phyloP scores from a whole-genome alignment of 2,329 filamentous ascomycete species.

The Allantophomopsis lycopodina region DNA sequence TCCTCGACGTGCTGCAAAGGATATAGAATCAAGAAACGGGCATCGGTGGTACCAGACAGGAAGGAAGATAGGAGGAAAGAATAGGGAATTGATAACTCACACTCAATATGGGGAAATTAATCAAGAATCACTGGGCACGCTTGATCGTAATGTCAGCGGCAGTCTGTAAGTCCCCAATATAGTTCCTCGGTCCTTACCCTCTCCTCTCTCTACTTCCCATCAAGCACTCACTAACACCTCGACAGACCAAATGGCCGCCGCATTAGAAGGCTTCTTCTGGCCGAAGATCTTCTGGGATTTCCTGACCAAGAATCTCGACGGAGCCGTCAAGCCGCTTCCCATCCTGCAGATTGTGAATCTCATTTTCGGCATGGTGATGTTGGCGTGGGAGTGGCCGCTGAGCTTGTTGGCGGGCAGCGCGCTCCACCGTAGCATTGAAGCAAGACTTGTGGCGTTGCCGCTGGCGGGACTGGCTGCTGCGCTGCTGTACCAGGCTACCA shows the following conservation, averaged over 20 bases:
- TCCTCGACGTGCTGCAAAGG: not conserved
- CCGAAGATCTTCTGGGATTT: slow-evolving; percentile 99
- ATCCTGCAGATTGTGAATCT: slow-evolving; percentile 84
- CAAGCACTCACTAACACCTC: slow-evolving; percentile 6
- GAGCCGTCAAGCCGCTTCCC: slow-evolving; percentile 75
- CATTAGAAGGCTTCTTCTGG: slow-evolving; percentile 88
- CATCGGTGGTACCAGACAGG: slow-evolving; percentile 7
- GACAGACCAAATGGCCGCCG: slow-evolving; percentile 73
- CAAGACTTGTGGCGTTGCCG: slow-evolving; percentile 70
- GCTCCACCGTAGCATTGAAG: slow-evolving; percentile 79
- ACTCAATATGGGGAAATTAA: slow-evolving; percentile 76
- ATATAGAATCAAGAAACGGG: slow-evolving; percentile 4
- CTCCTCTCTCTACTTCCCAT: slow-evolving; percentile 4
- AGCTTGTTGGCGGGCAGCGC: slow-evolving; percentile 60
- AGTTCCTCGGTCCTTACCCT: slow-evolving; percentile 6
- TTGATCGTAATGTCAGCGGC: slow-evolving; percentile 84
- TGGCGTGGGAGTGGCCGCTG: slow-evolving; percentile 88
- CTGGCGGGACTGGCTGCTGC: slow-evolving; percentile 60
- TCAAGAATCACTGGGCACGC: slow-evolving; percentile 98
- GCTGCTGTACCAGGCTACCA: slow-evolving; percentile 84
- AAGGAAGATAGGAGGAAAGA: slow-evolving; percentile 6
- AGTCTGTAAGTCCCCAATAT: slow-evolving; percentile 25
- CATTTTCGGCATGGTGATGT: slow-evolving; percentile 60
- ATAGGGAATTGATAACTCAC: slow-evolving; percentile 29
- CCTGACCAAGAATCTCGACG: slow-evolving; percentile 78